Evolutionary conservation across 2,329 filamentous ascomycete genomes (phyloP).

Genomic region (Triangularia verruculosa): DNA sequence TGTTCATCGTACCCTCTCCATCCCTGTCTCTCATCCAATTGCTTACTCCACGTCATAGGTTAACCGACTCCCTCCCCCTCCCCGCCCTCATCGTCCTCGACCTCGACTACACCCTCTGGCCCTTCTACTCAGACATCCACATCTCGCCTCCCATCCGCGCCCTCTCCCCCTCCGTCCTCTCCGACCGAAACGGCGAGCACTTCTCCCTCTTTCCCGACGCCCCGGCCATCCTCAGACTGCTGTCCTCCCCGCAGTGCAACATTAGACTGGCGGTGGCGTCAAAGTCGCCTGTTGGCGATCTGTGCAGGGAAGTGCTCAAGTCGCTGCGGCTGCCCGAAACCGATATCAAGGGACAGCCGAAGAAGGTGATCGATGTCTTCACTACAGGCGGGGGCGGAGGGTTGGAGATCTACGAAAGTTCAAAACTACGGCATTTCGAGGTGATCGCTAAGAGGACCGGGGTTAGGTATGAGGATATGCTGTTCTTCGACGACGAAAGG

Average conservation of each 20-base stretch:
- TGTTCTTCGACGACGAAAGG: constrained; percentile 94
- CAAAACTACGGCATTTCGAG: constrained; percentile 83
- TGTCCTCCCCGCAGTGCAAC: constrained; percentile 40
- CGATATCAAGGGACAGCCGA: constrained; percentile 29
- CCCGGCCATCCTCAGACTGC: constrained; percentile 57
- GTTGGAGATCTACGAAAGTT: constrained; percentile 69
- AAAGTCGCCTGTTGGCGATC: constrained; percentile 73
- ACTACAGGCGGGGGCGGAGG: constrained; percentile 42
- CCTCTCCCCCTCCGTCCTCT: constrained; percentile 41
- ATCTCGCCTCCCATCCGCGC: constrained; percentile 68
- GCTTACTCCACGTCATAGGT: constrained; percentile 31
- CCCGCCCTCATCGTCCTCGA: constrained; percentile 89
- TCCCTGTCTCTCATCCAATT: background rate
- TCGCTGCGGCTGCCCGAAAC: constrained; percentile 57
- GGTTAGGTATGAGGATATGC: constrained; percentile 75
- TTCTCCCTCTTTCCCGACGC: constrained; percentile 71
- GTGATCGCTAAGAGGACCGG: constrained; percentile 68
- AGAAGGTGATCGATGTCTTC: constrained; percentile 57
- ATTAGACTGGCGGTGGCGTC: constrained; percentile 70
- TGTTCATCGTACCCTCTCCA: background rate
- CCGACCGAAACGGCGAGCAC: constrained; percentile 60
- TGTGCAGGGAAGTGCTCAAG: constrained; percentile 77
- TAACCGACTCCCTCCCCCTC: constrained; percentile 62
- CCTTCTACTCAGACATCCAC: constrained; percentile 96
- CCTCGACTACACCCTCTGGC: constrained; percentile 98